Base-by-base conservation (phyloP, 495 filamentous ascomycete species). In the Penicillium silybi region DNA sequence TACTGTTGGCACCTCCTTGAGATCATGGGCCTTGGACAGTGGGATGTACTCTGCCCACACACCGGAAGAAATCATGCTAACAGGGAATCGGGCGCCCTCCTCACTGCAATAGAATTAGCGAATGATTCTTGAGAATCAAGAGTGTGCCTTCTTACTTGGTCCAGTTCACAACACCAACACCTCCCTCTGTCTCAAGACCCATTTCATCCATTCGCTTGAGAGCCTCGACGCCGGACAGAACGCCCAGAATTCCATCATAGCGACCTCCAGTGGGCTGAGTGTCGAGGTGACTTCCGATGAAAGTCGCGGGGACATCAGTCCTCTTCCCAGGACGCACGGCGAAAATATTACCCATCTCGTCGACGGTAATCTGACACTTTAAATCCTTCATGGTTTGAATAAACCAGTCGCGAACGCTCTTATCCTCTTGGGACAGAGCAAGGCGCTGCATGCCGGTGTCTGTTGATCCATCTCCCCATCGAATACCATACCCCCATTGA, bases 11-110 rank as follows among this genome's bases (percentile, higher is more conserved):
- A 76, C 71, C 68, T 84, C 80, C 39, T 70, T 78, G 35, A 85
- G 71, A 38, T 70, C 72, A 64, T 87, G 79, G 1, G 87, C 89
- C 40, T 68, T 71, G 17, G 82, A 75, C 19, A 89, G 62, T 11
- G 85, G 67, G 29, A 89, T 85, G 34, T 70, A 73, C 35, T 80
- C 86, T 1, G 86, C 80, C 88, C 88, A 92, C 20, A 93, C 87
- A 4, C 87, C 88, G 4, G 86, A 89, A 7, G 83, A 72, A 6
- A 86, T 62, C 87, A 90, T 90, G 50, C 83, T 87, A 17, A 87
- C 80, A 3, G 89, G 87, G 60, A 91, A 93, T 8, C 89, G 78
- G 0, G 87, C 88, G 1, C 88, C 89, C 64, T 91, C 88, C 63
- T 92, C 89, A 56, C 74, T 79, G 49, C 20, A 18, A 11, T 15